Evolutionary conservation across 352 stramenopile genomes (phyloP), one percentile per base, ranked within the genome.

Genomic region (Phytophthora foliorum): DNA sequence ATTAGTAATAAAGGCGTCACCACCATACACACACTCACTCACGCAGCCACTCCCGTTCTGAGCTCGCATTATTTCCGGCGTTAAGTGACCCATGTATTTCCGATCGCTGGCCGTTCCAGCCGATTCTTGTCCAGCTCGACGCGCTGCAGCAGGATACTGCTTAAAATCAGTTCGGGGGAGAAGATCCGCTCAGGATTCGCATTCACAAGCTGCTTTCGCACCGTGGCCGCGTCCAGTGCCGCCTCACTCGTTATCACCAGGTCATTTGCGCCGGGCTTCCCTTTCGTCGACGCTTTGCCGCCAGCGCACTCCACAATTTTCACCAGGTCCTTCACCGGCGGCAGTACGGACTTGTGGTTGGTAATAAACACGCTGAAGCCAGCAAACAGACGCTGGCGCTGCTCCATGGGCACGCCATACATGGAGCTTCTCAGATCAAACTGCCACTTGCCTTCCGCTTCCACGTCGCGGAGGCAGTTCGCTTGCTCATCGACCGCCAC

Each of bases 291-390:
- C 17, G 70, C 79, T 24, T 68, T 69, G 4, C 81, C 81, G 10
- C 81, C 81, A 4, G 78, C 81, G 50, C 74, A 84, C 63, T 84
- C 64, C 10, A 89, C 69, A 49, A 89, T 89, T 49, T 82, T 87
- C 48, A 73, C 60, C 25, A 89, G 58, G 13, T 87, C 78, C 10
- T 78, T 75, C 25, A 77, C 68, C 4, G 81, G 75, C 9, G 81
- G 81, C 38, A 78, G 64, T 17, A 89, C 61, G n/a, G 67, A 84
- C 54, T 86, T 87, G 76, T 89, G 81, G 34, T 74, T 75, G 19
- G 68, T 84, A 41, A 89, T 82, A 72, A 82, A 87, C 32, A 89
- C 71, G 32, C 48, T 61, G 14, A 61, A 49, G 14, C 58, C 71
- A 16, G 54, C 45, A 39, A 89, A 72, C 10, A 89, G 53, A 21